A percentile compares a stretch with the other conserved stretches of the same genome.
These are phyloP conservation scores for Senecio squalidus DNA, from an alignment of 140 eudicot genomes.

Conservation along the genomic window DNA sequence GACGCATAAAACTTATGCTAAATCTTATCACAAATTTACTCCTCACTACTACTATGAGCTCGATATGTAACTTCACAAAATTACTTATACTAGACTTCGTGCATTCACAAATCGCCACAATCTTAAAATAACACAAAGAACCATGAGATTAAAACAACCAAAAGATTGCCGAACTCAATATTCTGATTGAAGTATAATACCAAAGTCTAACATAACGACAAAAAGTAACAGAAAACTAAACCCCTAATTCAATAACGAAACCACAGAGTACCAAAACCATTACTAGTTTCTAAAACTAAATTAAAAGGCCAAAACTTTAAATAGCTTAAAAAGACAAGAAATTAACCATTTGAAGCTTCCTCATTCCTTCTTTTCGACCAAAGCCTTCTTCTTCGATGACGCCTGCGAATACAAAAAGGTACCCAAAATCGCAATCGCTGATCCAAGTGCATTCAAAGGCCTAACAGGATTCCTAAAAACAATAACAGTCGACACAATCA, in stretches of 20 bases:
- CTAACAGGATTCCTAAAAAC: constrained; percentile 93
- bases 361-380: constrained; percentile 54
- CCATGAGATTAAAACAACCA: not conserved
- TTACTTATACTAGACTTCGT: not conserved
- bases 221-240: constrained; percentile 7
- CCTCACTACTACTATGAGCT: no score
- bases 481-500: constrained; percentile 70
- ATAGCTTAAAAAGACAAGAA: constrained; percentile 13
- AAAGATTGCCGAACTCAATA: constrained; percentile 16
- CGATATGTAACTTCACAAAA: no score
- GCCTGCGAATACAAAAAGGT: constrained; percentile 97
- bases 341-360: constrained; percentile 15
- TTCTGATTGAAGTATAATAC: constrained; percentile 30
- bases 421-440: constrained; percentile 90
- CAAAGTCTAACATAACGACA: constrained; percentile 23
- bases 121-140: not conserved
- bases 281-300: constrained; percentile 19
- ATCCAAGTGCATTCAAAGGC: constrained; percentile 94
- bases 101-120: not conserved
- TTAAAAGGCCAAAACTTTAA: constrained; percentile 19
- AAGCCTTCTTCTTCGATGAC: constrained; percentile 62
- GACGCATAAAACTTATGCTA: no score
- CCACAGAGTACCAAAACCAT: constrained; percentile 8
- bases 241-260: constrained; percentile 19
- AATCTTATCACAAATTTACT: no score